These are phyloP conservation scores for Vitis labrusca DNA, from an alignment of 164 flowering plant genomes.

Conservation along the genomic window DNA sequence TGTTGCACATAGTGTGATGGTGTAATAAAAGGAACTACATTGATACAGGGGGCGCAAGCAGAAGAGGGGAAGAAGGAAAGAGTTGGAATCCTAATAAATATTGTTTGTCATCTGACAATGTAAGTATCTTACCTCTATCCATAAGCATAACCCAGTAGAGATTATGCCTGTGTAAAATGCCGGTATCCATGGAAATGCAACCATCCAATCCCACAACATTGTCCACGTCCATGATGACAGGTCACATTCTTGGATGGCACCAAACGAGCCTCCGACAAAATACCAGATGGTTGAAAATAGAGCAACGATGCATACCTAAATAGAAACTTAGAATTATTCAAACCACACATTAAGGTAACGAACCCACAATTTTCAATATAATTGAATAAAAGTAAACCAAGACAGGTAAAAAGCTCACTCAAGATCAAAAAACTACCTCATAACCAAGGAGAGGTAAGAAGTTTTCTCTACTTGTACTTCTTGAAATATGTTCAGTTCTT, in stretches of 20 bases:
- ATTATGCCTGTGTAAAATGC: slow-evolving; percentile 79
- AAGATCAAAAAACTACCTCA: slow-evolving; percentile 48
- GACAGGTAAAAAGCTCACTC: neutral
- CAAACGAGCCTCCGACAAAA: slow-evolving; percentile 37
- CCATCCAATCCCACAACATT: slow-evolving; percentile 40
- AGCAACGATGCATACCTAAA: slow-evolving; percentile 66
- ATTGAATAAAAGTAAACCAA: neutral
- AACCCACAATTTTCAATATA: neutral
- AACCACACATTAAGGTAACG: slow-evolving; percentile 2
- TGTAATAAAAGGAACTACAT: too few relatives aligned
- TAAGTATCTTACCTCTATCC: slow-evolving; percentile 68
- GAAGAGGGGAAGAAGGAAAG: neutral
- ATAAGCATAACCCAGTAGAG: slow-evolving; percentile 79
- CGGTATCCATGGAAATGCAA: slow-evolving; percentile 83
- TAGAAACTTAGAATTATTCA: slow-evolving; percentile 5
- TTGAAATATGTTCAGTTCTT: slow-evolving; percentile 78
- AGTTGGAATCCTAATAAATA: neutral
- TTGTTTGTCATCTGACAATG: neutral
- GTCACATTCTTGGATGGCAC: slow-evolving; percentile 22
- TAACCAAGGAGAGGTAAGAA: slow-evolving; percentile 77
- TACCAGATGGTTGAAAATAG: slow-evolving; percentile 62
- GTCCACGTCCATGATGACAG: slow-evolving; percentile 56
- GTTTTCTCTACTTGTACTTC: slow-evolving; percentile 53
- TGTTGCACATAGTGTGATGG: too few relatives aligned
- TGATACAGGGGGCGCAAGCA: too few relatives aligned